Evolutionary conservation across 2,329 filamentous ascomycete species (phyloP).

Genomic region (Botrytis elliptica): DNA sequence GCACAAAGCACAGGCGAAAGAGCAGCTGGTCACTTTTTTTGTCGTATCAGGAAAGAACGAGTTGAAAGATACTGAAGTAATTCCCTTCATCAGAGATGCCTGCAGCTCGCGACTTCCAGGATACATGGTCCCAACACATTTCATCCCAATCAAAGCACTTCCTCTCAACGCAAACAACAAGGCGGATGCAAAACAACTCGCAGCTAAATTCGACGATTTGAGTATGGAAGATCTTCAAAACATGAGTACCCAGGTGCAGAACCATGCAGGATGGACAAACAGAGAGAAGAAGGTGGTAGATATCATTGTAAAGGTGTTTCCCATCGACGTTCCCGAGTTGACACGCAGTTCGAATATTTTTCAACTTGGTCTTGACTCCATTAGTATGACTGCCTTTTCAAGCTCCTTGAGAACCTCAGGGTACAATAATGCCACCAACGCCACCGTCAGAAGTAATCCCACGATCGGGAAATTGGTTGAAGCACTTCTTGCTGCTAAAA

Average conservation of each 20-base stretch:
- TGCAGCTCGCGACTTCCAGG: constrained; percentile 69
- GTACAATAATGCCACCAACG: constrained; percentile 59
- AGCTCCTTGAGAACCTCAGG: constrained; percentile 62
- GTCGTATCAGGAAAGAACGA: constrained; percentile 40
- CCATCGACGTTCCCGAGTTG: constrained; percentile 41
- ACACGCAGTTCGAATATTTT: constrained; percentile 69
- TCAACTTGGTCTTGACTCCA: constrained; percentile 84
- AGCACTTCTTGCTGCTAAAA: constrained; percentile 30
- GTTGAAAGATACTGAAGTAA: constrained; percentile 42
- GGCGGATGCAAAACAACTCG: constrained; percentile 70
- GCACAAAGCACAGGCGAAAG: constrained; percentile 70
- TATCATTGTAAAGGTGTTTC: constrained; percentile 47
- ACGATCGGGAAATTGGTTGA: constrained; percentile 47
- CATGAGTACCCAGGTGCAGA: constrained; percentile 44
- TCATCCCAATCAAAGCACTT: constrained; percentile 68
- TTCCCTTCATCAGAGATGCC: constrained; percentile 53
- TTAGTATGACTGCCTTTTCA: constrained; percentile 73
- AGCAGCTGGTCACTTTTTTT: constrained; percentile 79
- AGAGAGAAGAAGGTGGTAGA: constrained; percentile 50
- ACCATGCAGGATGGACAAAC: constrained; percentile 39
- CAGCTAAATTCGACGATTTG: constrained; percentile 61
- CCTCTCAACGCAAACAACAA: constrained; percentile 90
- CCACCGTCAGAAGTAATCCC: constrained; percentile 64
- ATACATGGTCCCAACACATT: constrained; percentile 91
- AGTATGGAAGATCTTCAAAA: constrained; percentile 58